These are phyloP conservation scores for Peziza echinospora DNA, from an alignment of 495 filamentous ascomycete genomes.

Conservation along the genomic window DNA sequence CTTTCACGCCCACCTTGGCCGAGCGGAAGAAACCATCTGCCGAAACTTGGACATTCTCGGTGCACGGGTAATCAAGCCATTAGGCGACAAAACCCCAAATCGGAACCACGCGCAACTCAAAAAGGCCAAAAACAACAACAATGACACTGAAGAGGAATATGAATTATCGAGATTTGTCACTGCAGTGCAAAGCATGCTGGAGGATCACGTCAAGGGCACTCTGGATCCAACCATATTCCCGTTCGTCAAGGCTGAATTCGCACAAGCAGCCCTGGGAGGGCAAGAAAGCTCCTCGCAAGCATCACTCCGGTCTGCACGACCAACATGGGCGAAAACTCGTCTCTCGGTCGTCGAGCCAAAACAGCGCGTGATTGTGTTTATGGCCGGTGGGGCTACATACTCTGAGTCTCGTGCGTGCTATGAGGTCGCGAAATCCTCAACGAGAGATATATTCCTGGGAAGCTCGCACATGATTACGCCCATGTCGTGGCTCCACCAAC, in stretches of 20 bases:
- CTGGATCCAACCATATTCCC: slow-evolving; percentile 57
- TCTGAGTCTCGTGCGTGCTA: slow-evolving; percentile 77
- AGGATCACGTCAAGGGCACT: slow-evolving; percentile 41
- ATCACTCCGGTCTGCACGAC: slow-evolving; percentile 69
- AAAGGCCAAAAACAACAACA: slow-evolving; percentile 15
- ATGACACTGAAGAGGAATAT: slow-evolving; percentile 37
- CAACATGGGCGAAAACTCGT: slow-evolving; percentile 78
- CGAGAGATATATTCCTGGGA: slow-evolving; percentile 71
- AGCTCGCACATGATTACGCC: slow-evolving; percentile 82
- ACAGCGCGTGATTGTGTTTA: slow-evolving; percentile 83
- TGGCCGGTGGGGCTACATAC: slow-evolving; percentile 90
- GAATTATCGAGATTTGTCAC: slow-evolving; percentile 47
- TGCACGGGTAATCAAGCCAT: slow-evolving; percentile 42
- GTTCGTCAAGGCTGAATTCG: slow-evolving; percentile 48
- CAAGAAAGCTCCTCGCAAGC: slow-evolving; percentile 38
- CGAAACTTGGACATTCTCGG: slow-evolving; percentile 67
- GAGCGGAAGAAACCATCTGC: slow-evolving; percentile 48
- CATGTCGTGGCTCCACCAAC: slow-evolving; percentile 53
- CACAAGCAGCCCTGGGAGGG: slow-evolving; percentile 35
- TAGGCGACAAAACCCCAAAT: slow-evolving; percentile 60
- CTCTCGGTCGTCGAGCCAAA: slow-evolving; percentile 53
- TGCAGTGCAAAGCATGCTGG: slow-evolving; percentile 56
- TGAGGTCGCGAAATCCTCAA: slow-evolving; percentile 47
- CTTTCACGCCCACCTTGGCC: slow-evolving; percentile 57
- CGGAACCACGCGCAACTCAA: slow-evolving; percentile 41